phyloP scores from a whole-genome alignment of 768 basidiomycete genomes.

The Serpula lacrymans region DNA sequence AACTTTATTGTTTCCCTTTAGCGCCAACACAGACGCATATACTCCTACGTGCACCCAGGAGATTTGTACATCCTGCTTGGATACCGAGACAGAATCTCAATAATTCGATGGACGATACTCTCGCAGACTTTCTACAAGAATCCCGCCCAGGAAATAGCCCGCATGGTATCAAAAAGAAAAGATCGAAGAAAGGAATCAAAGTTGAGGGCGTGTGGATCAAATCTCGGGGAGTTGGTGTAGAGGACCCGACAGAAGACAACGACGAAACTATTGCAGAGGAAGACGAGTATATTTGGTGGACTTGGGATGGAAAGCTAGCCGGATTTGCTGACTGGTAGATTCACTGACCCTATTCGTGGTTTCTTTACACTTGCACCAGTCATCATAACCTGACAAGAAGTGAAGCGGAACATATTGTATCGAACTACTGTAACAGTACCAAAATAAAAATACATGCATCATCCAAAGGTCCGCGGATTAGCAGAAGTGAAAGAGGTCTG shows the following conservation, averaged over 20 bases:
- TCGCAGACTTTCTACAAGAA: constrained; percentile 32
- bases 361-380: not conserved
- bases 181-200: constrained; percentile 20
- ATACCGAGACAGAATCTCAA: constrained; percentile 42
- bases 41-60: constrained; percentile 43
- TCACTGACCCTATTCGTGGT: not conserved
- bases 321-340: constrained; percentile 47
- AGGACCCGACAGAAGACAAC: constrained; percentile 1
- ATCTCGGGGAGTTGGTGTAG: constrained; percentile 14
- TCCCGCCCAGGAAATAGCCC: constrained; percentile 11
- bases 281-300: constrained; percentile 52
- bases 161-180: constrained; percentile 21
- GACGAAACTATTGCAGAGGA: constrained; percentile 30
- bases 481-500: no score
- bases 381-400: no score
- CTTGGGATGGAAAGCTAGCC: constrained; percentile 44
- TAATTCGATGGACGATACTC: constrained; percentile 31
- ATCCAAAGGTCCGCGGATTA: no score
- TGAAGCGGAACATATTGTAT: no score
- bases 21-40: constrained; percentile 48
- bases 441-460: no score
- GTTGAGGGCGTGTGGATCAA: constrained; percentile 43
- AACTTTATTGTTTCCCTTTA: constrained; percentile 10
- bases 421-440: no score
- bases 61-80: constrained; percentile 47